Base-by-base conservation (phyloP, 305 asterid species). In the Rubia tinctorum region DNA sequence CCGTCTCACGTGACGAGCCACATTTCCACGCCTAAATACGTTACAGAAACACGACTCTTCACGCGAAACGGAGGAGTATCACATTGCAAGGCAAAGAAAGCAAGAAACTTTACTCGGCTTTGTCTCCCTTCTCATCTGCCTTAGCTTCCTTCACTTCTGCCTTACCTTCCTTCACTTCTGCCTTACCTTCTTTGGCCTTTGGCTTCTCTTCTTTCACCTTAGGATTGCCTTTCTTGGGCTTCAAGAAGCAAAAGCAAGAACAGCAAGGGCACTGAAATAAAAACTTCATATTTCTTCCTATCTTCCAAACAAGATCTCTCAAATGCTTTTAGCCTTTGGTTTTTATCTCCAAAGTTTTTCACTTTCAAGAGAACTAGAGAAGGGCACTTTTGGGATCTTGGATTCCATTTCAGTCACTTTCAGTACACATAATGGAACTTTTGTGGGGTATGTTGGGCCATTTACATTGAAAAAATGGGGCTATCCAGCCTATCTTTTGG, bases 221-320 rank as follows among this genome's bases (percentile, higher is more conserved):
- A 58, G 87, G 83, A 58, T 79, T 78, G 13, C 81, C 78, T 73
- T 56, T 53, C 73, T 81, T 64, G 72, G 82, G 81, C 75, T 83
- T 83, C 85, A 83, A 45, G 86, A 82, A 82, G 78, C 87, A 83
- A 78, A 83, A 83, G 67, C 85, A 83, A 12, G 87, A 83, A 73
- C 85, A 81, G 65, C 87, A 83, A 25, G 87, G 87, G 47, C 84
- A 78, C 71, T 83, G 87, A 73, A 83, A 81, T 74, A 83, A 83
- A 85, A 81, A 83, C 73, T 83, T 83, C 87, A 83, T 83, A 0
- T 18, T 67, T 37, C 22, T 55, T 55, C 40, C 43, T 25, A 44
- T 51, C 12, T 58, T 71, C 37, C 20, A 15, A 45, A 39, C 18
- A 15, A 63, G 66, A 59, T 59, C 18, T 65, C 68, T 34, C 72